Base-by-base conservation (phyloP, 805 yeast genomes). In the Yarrowia keelungensis region DNA sequence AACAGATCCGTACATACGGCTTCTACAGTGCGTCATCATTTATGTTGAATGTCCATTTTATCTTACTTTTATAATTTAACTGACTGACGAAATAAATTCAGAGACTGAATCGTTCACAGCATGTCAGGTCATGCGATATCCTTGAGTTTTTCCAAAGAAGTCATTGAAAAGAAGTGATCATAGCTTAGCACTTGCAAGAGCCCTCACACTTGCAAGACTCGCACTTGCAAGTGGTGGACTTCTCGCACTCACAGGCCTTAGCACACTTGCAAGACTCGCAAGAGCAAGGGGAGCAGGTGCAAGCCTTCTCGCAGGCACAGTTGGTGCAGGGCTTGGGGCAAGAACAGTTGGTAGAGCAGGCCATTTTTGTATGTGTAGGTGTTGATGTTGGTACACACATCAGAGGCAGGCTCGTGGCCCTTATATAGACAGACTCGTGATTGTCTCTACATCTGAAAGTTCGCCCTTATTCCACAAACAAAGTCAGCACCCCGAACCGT, bases 271-370 rank as follows among this genome's bases (percentile, higher is more conserved):
- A 59, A 45, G 66, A 32, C 43, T 43, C 53, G 50, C 66, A 59
- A 36, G 50, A 43, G 53, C 66, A 59, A 8, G 50, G 50, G n/a
- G 66, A 41, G 38, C 66, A 59, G 50, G 66, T 45, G 53, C 66
- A 59, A 36, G 50, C 53, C 50, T 59, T 46, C 50, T 43, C 53
- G 53, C 66, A 59, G 66, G 50, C 53, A 19, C 66, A 59, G 53
- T 59, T 45, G 43, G 66, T 59, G 66, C 66, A 59, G 50, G 66
- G 66, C 50, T 41, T 41, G 54, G 62, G 68, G 70, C 67, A 62
- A 15, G 68, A 61, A 43, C 70, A 66, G 56, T 59, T 61, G 62
- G 70, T 61, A 53, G 67, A 68, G 70, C 68, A 62, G 68, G 67
- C 59, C 67, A 65, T n/a, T 41, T 11, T 39, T 15, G 45, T 39